Percentiles rank a stretch among this genome's conserved stretches.
Evolutionary conservation across 139 green algal genomes (phyloP).

Genomic region (Edaphochlamys debaryana): DNA sequence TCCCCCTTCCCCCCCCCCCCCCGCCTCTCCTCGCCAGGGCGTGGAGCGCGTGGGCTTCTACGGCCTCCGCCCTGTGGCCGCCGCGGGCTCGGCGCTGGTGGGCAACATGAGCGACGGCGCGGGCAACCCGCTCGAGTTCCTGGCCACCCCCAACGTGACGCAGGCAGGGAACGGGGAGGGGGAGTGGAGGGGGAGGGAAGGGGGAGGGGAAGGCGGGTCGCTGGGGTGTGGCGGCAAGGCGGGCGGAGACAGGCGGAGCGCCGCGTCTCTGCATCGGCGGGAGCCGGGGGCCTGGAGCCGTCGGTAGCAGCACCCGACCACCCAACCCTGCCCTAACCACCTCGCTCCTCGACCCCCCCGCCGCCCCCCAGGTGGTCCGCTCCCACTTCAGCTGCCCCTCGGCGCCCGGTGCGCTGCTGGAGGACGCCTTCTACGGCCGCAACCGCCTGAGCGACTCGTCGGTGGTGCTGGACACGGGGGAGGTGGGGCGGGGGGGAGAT

Average conservation of each 20-base stretch:
- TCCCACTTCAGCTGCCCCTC: neutral
- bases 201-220: neutral
- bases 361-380: neutral
- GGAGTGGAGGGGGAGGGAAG: neutral
- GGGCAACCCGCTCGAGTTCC: neutral
- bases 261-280: neutral
- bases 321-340: neutral
- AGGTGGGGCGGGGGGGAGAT: neutral
- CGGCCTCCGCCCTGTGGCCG: neutral
- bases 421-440: neutral
- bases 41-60: constrained; percentile 23
- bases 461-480: neutral
- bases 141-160: constrained; percentile 6
- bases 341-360: neutral
- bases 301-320: too few relatives aligned
- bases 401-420: constrained; percentile 12
- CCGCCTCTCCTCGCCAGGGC: neutral
- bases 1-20: too few relatives aligned
- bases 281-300: neutral
- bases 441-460: neutral
- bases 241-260: neutral
- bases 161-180: neutral
- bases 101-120: neutral
- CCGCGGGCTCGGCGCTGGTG: neutral
- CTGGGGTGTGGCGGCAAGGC: neutral